Base-by-base conservation (phyloP, 1,284 basidiomycete species). In the Puccinia horiana region DNA sequence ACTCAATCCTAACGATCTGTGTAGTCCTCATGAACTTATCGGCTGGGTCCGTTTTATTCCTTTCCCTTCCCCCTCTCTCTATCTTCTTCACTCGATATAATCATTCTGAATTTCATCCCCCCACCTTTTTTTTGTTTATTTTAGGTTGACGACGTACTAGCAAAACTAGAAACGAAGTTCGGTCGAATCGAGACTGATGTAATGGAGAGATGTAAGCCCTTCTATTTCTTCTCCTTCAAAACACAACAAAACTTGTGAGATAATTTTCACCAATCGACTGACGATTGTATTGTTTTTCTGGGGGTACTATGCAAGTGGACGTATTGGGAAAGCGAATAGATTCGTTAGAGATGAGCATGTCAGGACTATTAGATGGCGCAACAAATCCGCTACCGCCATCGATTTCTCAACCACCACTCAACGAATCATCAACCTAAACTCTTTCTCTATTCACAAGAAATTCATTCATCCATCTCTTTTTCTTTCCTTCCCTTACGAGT, bases 1-100 rank as follows among this genome's bases (percentile, higher is more conserved):
- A 2, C 18, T 81, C 42, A 69, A 81, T 52, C 54, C 70, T 23
- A 74, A 72, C 44, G 65, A 81, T 61, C 63, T 81, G 23, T 72
- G 49, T 61, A 81, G 78, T 61, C 78, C 78, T 47, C 78, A 73
- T 73, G 78, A 81, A 81, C 69, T 81, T 20, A 81, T 81, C 35
- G 78, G 78, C 26, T 81, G 78, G 78, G 78, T 79, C 5, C 47
- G 63, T 69, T 26, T 37, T 26, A 9, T 47, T 42, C 29, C 61
- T 49, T 42, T 9, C 54, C 26, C 14, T 52, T 8, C n/a, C 42
- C 16, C 58, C 18, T 26, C 44, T 70, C 37, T 70, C 2, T 8
- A 70, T 44, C 29, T 11, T 47, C 5, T 26, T 70, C 14, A 42
- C 32, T 23, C n/a, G 29, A 2, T 29, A 32, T 37, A 6, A 29